phyloP scores from a whole-genome alignment of 179 eudicot genomes.

The Spergularia azorica region DNA sequence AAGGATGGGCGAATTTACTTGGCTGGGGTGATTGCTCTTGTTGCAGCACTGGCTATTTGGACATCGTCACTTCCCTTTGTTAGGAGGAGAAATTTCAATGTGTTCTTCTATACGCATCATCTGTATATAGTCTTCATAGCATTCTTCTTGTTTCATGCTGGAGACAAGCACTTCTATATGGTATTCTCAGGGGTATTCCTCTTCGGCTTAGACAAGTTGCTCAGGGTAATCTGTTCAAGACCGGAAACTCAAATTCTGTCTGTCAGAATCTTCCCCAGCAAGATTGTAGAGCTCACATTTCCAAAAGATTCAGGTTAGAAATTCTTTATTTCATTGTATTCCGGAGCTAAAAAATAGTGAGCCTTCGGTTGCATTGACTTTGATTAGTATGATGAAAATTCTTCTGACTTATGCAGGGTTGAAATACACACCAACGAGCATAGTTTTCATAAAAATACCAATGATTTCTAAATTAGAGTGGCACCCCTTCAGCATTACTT shows the following conservation, averaged over 20 bases:
- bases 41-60: slow-evolving; percentile 64
- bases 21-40: slow-evolving; percentile 73
- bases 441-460: slow-evolving; percentile 75
- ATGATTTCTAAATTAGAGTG: slow-evolving; percentile 73
- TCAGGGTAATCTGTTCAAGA: slow-evolving; percentile 63
- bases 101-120: slow-evolving; percentile 83
- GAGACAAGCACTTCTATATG: slow-evolving; percentile 77
- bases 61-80: slow-evolving; percentile 75
- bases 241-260: slow-evolving; percentile 60
- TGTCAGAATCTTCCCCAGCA: slow-evolving; percentile 69
- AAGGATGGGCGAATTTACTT: slow-evolving; percentile 70
- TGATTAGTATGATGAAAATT: too few relatives aligned
- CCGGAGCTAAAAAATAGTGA: too few relatives aligned
- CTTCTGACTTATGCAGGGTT: slow-evolving; percentile 47
- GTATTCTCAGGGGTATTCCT: slow-evolving; percentile 75
- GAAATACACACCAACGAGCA: slow-evolving; percentile 70
- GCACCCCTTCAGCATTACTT: slow-evolving; percentile 82
- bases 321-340: too few relatives aligned
- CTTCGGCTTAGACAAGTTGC: slow-evolving; percentile 65
- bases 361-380: too few relatives aligned
- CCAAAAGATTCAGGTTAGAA: slow-evolving; percentile 73
- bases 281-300: slow-evolving; percentile 60
- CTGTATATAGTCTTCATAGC: slow-evolving; percentile 60
- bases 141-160: slow-evolving; percentile 83
- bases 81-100: slow-evolving; percentile 65